A percentile compares a stretch with the other conserved stretches of the same genome.
These are phyloP conservation scores for Naganishia liquefaciens DNA, from an alignment of 1,284 basidiomycete species.

Conservation along the genomic window DNA sequence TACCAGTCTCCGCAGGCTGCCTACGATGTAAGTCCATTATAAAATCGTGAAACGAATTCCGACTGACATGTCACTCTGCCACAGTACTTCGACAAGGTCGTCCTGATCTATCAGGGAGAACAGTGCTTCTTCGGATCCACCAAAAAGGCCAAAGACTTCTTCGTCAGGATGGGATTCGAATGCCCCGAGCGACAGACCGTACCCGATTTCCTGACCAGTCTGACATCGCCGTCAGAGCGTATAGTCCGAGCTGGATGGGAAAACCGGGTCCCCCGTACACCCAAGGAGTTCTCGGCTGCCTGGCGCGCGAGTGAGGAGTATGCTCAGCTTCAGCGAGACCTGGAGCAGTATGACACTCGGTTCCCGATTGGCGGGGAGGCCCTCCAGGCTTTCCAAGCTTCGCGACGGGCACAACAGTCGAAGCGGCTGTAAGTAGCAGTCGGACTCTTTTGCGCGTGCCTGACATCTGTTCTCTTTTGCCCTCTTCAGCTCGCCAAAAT, in stretches of 20 bases:
- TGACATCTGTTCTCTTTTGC: not conserved
- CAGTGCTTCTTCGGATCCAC: conserved; percentile 80
- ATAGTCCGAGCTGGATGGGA: conserved; percentile 58
- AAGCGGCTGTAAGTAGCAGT: conserved; percentile 49
- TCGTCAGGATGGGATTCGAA: conserved; percentile 73
- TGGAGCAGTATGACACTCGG: conserved; percentile 49
- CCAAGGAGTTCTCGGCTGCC: conserved; percentile 60
- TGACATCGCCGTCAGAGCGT: conserved; percentile 67
- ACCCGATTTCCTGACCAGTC: conserved; percentile 62
- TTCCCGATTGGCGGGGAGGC: conserved; percentile 52
- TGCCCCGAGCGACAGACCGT: conserved; percentile 54
- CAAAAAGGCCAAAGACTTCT: conserved; percentile 72
- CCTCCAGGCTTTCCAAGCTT: conserved; percentile 53
- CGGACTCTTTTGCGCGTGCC: not conserved
- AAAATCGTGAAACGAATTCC: conserved; percentile 30
- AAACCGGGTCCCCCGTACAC: conserved; percentile 60
- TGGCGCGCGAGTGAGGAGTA: conserved; percentile 53
- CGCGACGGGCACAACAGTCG: conserved; percentile 54
- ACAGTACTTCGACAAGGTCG: conserved; percentile 68
- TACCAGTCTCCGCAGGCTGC: conserved; percentile 59
- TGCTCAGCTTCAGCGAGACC: conserved; percentile 48
- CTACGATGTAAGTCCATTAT: conserved; percentile 47
- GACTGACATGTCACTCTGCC: not conserved
- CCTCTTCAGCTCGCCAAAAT: conserved; percentile 42
- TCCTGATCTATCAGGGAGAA: conserved; percentile 75